These are phyloP conservation scores for Microsporum ferrugineum DNA, from an alignment of 2,329 filamentous ascomycete species.

Conservation along the genomic window DNA sequence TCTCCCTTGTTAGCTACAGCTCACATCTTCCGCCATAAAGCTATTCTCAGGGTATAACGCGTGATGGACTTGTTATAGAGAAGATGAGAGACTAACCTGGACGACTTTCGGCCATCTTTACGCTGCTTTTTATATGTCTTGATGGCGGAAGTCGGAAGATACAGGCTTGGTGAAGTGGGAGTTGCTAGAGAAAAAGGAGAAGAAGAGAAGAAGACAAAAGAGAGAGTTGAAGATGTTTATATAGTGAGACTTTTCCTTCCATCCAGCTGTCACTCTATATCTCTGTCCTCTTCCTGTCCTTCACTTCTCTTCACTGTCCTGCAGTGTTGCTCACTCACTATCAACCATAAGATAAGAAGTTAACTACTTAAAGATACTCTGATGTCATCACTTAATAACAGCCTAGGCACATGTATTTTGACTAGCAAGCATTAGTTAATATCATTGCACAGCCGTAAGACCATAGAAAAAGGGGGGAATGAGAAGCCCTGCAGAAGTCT, in stretches of 20 bases:
- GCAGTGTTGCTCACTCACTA: neutral
- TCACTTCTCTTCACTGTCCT: neutral
- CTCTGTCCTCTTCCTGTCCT: no score
- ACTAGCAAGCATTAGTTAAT: no score
- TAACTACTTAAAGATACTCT: no score
- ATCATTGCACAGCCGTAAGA: no score
- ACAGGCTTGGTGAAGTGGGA: neutral
- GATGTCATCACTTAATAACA: no score
- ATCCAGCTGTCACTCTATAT: neutral
- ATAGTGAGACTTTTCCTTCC: neutral
- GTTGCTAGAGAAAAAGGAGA: neutral
- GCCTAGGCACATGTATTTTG: no score
- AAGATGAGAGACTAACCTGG: neutral
- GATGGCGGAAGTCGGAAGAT: neutral
- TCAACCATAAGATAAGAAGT: no score
- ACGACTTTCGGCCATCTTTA: neutral
- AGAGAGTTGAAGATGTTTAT: neutral
- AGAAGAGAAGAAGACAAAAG: neutral
- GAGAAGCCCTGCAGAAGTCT: neutral
- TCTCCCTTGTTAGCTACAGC: neutral
- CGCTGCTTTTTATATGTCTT: neutral
- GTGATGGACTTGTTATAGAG: neutral
- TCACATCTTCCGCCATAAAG: no score
- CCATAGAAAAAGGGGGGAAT: neutral
- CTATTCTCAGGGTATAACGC: neutral